These are phyloP conservation scores for Barnettozyma salicaria DNA, from an alignment of 805 yeast genomes.

Conservation along the genomic window DNA sequence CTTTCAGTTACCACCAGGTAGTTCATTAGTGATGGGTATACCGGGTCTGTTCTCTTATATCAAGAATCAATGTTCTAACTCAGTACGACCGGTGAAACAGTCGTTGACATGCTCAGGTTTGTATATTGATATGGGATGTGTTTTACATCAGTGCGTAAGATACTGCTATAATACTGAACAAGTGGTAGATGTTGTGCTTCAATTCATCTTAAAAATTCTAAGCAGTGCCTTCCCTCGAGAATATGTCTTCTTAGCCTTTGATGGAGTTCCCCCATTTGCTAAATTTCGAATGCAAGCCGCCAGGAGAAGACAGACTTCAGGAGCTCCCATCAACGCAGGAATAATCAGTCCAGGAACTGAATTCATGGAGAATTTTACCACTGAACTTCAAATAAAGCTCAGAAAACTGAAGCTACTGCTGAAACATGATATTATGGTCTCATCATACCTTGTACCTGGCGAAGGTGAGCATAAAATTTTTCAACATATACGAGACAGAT, in stretches of 20 bases:
- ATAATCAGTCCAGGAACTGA: conserved; percentile 94
- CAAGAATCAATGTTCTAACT: conserved; percentile 4
- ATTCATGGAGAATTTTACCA: conserved; percentile 78
- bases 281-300: conserved; percentile 94
- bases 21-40: conserved; percentile 22
- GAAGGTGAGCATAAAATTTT: conserved; percentile 97
- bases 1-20: too few species aligned
- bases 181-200: conserved; percentile 54
- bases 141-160: conserved; percentile 84
- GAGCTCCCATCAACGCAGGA: conserved; percentile 75
- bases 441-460: conserved; percentile 91
- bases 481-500: conserved; percentile 71
- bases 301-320: conserved; percentile 82
- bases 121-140: conserved; percentile 91
- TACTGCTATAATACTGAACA: conserved; percentile 55
- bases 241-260: conserved; percentile 85
- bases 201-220: not conserved
- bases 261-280: conserved; percentile 96
- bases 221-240: conserved; percentile 58
- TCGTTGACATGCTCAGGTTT: conserved; percentile 70
- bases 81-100: not conserved
- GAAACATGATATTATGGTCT: conserved; percentile 60
- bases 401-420: conserved; percentile 73
- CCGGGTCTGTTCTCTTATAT: conserved; percentile 18
- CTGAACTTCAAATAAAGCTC: conserved; percentile 66